phyloP scores from a whole-genome alignment of 495 filamentous ascomycete species.

The Penicillium cosmopolitanum region DNA sequence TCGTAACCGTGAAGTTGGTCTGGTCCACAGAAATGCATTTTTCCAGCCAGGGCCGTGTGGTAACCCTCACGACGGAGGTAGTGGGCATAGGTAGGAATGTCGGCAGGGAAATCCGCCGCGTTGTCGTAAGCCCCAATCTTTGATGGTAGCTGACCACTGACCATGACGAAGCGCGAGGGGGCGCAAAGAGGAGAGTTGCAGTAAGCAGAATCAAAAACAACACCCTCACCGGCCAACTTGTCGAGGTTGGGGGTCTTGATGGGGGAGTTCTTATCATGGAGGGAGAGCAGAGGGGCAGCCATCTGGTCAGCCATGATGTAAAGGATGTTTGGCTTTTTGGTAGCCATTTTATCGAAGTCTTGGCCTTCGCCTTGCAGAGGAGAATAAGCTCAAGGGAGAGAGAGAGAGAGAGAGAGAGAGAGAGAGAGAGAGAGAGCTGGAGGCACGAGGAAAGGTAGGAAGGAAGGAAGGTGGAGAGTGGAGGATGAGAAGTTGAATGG shows the following conservation, averaged over 20 bases:
- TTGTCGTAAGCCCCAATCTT: constrained; percentile 90
- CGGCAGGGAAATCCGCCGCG: constrained; percentile 71
- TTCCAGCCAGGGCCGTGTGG: constrained; percentile 85
- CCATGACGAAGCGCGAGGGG: constrained; percentile 86
- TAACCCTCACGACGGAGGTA: constrained; percentile 84
- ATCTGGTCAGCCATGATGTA: constrained; percentile 95
- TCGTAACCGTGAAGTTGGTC: constrained; percentile 93
- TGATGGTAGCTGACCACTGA: constrained; percentile 82
- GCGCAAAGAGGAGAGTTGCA: constrained; percentile 89
- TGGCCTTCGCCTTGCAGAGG: neutral
- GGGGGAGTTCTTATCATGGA: constrained; percentile 77
- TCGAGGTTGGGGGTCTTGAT: constrained; percentile 89
- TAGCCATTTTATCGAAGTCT: constrained; percentile 52
- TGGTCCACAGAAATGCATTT: constrained; percentile 91
- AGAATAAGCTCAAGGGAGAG: neutral
- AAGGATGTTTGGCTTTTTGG: constrained; percentile 70
- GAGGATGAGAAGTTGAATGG: constrained; percentile 4
- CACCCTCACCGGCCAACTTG: constrained; percentile 71
- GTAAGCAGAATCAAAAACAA: constrained; percentile 87
- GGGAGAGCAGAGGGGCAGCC: constrained; percentile 79
- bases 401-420: too few relatives aligned
- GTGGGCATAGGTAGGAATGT: constrained; percentile 85
- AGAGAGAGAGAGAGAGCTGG: neutral
- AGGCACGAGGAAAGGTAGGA: neutral
- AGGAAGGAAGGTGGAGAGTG: constrained; percentile 22